These are phyloP conservation scores for Aspergillus sp. DNA, from an alignment of 2,329 filamentous ascomycete genomes.

Conservation along the genomic window DNA sequence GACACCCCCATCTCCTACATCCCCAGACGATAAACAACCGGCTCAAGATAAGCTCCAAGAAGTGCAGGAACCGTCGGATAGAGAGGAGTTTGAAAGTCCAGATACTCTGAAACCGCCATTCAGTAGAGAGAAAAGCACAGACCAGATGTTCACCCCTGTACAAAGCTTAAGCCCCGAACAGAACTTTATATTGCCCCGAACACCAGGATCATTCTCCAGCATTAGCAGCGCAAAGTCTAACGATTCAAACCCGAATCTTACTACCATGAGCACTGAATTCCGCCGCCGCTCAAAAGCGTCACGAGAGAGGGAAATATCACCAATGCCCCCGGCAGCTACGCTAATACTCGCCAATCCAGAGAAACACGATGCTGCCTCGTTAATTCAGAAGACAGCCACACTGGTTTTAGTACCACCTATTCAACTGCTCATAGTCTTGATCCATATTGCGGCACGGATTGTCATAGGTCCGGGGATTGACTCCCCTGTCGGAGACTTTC, in stretches of 20 bases:
- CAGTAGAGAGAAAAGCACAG: conserved; percentile 8
- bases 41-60: background rate
- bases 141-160: background rate
- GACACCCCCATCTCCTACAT: conserved; percentile 20
- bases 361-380: conserved; percentile 58
- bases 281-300: conserved; percentile 58
- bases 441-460: conserved; percentile 77
- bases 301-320: conserved; percentile 61
- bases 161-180: conserved; percentile 10
- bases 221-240: conserved; percentile 26
- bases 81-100: background rate
- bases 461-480: conserved; percentile 41
- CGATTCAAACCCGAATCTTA: conserved; percentile 23
- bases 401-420: conserved; percentile 78
- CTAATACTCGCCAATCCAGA: conserved; percentile 54
- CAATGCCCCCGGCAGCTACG: conserved; percentile 67
- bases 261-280: conserved; percentile 36
- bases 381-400: conserved; percentile 75
- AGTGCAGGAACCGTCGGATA: background rate
- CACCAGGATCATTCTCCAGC: conserved; percentile 4
- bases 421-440: conserved; percentile 74
- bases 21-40: conserved; percentile 7
- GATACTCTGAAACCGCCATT: conserved; percentile 16
- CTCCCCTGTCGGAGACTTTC: conserved; percentile 19
- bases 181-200: background rate